A percentile compares a stretch with the other conserved stretches of the same genome.
phyloP scores from a whole-genome alignment of 805 yeast genomes.

The Lachancea kluyveri region DNA sequence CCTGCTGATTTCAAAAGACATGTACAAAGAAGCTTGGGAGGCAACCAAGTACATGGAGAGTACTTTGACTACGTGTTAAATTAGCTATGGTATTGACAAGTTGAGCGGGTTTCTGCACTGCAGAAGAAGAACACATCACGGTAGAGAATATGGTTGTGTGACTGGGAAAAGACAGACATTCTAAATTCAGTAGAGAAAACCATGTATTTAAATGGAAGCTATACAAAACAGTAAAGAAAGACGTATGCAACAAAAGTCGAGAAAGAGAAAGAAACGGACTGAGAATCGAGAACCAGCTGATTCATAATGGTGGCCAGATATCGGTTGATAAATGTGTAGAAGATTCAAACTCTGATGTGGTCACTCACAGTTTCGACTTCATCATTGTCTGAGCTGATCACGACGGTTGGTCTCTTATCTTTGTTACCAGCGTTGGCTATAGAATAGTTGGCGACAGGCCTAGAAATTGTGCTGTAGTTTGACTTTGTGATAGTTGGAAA shows the following conservation, averaged over 20 bases:
- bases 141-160: neutral
- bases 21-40: conserved; percentile 63
- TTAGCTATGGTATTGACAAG: neutral
- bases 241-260: too few species aligned
- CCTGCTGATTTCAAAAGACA: conserved; percentile 45
- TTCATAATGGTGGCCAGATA: too few species aligned
- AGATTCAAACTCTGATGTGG: conserved; percentile 19
- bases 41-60: conserved; percentile 54
- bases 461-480: neutral
- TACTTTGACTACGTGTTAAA: conserved; percentile 54
- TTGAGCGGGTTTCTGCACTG: too few species aligned
- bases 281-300: too few species aligned
- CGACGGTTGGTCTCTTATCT: conserved; percentile 13
- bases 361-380: conserved; percentile 23
- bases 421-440: conserved; percentile 1
- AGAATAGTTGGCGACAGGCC: neutral
- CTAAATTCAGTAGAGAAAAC: too few species aligned
- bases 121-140: too few species aligned
- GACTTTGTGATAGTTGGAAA: conserved; percentile 9
- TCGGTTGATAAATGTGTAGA: too few species aligned
- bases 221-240: too few species aligned
- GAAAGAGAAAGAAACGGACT: too few species aligned
- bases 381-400: conserved; percentile 24
- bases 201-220: too few species aligned
- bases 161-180: too few species aligned